phyloP scores from a whole-genome alignment of 2,329 filamentous ascomycete genomes.

The Penicillium sp. region DNA sequence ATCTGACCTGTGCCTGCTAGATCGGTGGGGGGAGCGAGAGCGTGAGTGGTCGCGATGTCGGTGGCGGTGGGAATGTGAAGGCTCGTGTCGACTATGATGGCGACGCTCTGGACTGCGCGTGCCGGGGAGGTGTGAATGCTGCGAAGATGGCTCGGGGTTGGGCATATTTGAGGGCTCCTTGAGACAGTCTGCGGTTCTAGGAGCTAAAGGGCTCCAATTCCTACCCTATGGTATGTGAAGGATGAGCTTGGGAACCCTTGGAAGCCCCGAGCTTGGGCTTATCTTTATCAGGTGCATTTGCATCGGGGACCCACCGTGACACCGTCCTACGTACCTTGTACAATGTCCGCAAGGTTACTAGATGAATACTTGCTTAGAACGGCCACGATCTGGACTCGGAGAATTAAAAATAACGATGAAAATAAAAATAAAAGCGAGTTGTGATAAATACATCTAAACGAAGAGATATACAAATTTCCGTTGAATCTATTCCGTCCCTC shows the following conservation, averaged over 20 bases:
- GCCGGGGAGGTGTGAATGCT: slow-evolving; percentile 7
- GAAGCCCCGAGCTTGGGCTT: no score
- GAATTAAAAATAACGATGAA: not conserved
- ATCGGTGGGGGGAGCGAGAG: slow-evolving; percentile 43
- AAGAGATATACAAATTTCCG: slow-evolving; percentile 27
- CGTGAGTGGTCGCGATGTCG: slow-evolving; percentile 31
- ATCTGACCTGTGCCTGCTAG: slow-evolving; percentile 34
- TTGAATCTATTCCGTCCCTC: slow-evolving; percentile 5
- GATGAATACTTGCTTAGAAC: no score
- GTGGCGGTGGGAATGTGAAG: slow-evolving; percentile 26
- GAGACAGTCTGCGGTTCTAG: not conserved
- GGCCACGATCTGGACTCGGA: no score
- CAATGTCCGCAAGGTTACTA: no score
- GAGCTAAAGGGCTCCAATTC: no score
- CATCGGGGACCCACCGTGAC: no score
- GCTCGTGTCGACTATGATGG: slow-evolving; percentile 24
- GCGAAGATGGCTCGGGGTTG: slow-evolving; percentile 15
- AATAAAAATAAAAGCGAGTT: slow-evolving; percentile 6
- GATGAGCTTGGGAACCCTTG: no score
- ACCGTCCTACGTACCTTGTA: no score
- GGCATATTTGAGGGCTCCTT: slow-evolving; percentile 17
- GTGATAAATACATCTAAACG: slow-evolving; percentile 30
- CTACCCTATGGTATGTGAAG: no score
- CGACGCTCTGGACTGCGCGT: slow-evolving; percentile 14
- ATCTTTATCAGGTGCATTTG: no score